Base-by-base conservation (phyloP, 1,284 basidiomycete genomes). In the Gymnopus androsaceus region DNA sequence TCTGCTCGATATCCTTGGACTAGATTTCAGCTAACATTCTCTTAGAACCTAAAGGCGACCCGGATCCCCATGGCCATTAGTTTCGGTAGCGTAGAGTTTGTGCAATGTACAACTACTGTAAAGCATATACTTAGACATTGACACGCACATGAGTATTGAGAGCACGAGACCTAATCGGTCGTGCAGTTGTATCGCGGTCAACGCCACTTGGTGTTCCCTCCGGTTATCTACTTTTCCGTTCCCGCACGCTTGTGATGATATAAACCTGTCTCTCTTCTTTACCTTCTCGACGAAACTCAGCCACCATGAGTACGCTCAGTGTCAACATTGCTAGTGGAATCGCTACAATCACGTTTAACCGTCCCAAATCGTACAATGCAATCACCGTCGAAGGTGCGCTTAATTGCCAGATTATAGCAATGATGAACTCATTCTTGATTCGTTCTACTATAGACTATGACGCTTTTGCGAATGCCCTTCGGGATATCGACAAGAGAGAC, bases 31-130 rank as follows among this genome's bases (percentile, higher is more conserved):
- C 45, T 61, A 25, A 48, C 37, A 51, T 50, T 47, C 57, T 55
- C 52, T 41, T 76, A 84, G 90, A 94, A 74, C 81, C 85, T 67
- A 87, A 86, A 75, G 80, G 79, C 58, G 87, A 92, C 69, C 78
- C 78, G 51, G 90, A 92, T 71, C 72, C 75, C 40, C 80, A 82
- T 64, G 78, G 76, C 15, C 80, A 80, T 66, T 80, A 73, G 31
- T 27, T 21, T 7, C 3, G 12, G 27, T 45, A 27, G 21, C 15
- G 9, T 45, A 27, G 21, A 9, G 9, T 21, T 23, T 23, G 41
- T 14, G 15, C 23, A 11, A 21, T 23, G 9, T 38, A 8, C 12
- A 8, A 38, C n/a, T n/a, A n/a, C n/a, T 14, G 37, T 38, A 14
- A 15, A 19, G 1, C n/a, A 38, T n/a, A 21, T n/a, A n/a, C n/a